A percentile compares a stretch with the other conserved stretches of the same genome.
These are phyloP conservation scores for Agrostemma githago DNA, from an alignment of 148 eudicot genomes.

Conservation along the genomic window DNA sequence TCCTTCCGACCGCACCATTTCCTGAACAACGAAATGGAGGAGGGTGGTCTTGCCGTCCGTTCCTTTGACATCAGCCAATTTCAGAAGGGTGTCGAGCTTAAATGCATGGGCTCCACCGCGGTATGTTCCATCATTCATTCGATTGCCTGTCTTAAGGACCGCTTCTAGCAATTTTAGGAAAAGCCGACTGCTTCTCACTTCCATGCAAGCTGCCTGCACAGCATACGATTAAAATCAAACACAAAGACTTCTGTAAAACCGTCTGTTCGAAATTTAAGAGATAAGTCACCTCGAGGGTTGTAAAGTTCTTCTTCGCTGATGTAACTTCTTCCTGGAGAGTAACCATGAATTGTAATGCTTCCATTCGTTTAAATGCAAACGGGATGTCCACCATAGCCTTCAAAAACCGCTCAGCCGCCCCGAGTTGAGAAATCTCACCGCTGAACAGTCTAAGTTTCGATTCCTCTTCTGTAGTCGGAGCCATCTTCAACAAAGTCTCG, in stretches of 20 bases:
- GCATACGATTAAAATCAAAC: not conserved
- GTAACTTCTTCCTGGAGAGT: conserved; percentile 57
- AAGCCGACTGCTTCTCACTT: conserved; percentile 57
- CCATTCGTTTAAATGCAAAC: conserved; percentile 59
- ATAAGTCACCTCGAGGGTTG: conserved; percentile 55
- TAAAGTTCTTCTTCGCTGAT: conserved; percentile 44
- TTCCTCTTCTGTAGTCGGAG: conserved; percentile 73
- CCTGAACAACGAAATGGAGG: conserved; percentile 67
- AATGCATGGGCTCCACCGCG: conserved; percentile 81
- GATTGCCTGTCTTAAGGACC: conserved; percentile 77
- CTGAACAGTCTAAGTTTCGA: conserved; percentile 52
- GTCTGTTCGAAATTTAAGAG: not conserved
- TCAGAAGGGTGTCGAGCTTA: conserved; percentile 68
- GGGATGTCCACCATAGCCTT: conserved; percentile 68
- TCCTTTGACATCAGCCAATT: conserved; percentile 75
- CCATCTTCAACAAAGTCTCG: conserved; percentile 71
- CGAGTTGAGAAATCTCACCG: conserved; percentile 62
- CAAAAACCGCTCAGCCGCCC: conserved; percentile 77
- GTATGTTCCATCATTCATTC: conserved; percentile 74
- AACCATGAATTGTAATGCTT: conserved; percentile 59
- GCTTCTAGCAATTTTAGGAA: conserved; percentile 81
- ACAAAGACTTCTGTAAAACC: not conserved
- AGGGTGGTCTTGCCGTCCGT: conserved; percentile 77
- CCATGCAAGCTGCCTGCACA: conserved; percentile 64
- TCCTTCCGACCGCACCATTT: conserved; percentile 77